Base-by-base conservation (phyloP, 768 basidiomycete species). In the Russula vinacea region DNA sequence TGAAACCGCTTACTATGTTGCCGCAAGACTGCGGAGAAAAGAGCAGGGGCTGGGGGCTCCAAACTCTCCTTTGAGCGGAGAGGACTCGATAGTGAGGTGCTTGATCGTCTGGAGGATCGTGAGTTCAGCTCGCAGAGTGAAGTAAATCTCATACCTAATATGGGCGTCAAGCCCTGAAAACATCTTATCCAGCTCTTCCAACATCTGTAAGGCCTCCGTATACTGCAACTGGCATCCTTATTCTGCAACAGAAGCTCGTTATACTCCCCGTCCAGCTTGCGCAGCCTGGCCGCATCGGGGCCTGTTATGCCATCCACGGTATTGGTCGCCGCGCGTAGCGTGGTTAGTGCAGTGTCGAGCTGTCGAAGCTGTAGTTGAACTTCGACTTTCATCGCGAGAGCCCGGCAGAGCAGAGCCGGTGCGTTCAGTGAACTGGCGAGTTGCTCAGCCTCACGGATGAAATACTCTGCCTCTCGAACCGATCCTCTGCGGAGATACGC, bases 401-500 rank as follows among this genome's bases (percentile, higher is more conserved):
- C 90, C 10, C 89, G 82, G 24, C 86, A 83, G 8, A 81, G 73
- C 70, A 90, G 76, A 0, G 84, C 80, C 17, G 88, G 84, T 0
- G 88, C 83, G 64, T 86, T 86, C 13, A 93, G 72, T 7, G 87
- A 79, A 53, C 80, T 76, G 0, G 92, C 90, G 1, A 98, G 76
- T 22, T 86, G 84, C n/a, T 81, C 77, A 1, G 89, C 90, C 71
- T 93, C 88, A 45, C 87, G 79, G 0, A 88, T 80, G 71, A 94
- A 96, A 69, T 89, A 94, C 65, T 92, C 87, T 2, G 92, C 87
- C 70, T 95, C 93, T 24, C 89, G 83, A 3, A 87, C 83, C 6
- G 94, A 92, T 0, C 96, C 96, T 19, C 92, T 84, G 0, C 76
- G 73, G 22, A 85, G 78, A 69, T 94, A 92, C 0, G 83, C 79